A percentile compares a stretch with the other conserved stretches of the same genome.
phyloP scores from a whole-genome alignment of 2,329 filamentous ascomycete genomes.

The Blastomyces silverae region DNA sequence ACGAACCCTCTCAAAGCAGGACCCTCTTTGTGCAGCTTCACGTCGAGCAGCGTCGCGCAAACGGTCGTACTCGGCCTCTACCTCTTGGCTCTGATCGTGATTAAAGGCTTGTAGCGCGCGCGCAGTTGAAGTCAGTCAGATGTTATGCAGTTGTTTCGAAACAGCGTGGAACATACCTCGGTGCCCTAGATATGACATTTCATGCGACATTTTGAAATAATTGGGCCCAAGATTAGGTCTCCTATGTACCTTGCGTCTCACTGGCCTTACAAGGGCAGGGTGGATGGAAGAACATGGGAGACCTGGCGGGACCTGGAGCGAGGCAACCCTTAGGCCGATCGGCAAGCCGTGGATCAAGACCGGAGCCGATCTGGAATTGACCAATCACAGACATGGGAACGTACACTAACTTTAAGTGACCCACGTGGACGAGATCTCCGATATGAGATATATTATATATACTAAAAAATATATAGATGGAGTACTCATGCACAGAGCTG shows the following conservation, averaged over 20 bases:
- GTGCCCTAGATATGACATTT: conserved; percentile 40
- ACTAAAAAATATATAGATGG: too few relatives aligned
- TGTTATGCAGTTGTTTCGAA: not conserved
- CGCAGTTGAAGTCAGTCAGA: conserved; percentile 4
- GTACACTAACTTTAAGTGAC: not conserved
- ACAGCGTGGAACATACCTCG: conserved; percentile 29
- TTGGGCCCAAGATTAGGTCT: not conserved
- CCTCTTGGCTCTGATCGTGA: conserved; percentile 58
- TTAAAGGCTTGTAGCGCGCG: conserved; percentile 59
- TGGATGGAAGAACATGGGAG: not conserved
- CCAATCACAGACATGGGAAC: not conserved
- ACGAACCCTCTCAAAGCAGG: conserved; percentile 65
- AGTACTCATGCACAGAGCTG: too few relatives aligned
- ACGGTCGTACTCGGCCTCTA: conserved; percentile 86
- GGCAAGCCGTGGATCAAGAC: not conserved
- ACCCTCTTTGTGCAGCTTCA: conserved; percentile 70
- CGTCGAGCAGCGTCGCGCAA: conserved; percentile 74
- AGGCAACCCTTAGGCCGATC: not conserved
- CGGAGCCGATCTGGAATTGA: not conserved
- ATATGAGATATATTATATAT: not conserved
- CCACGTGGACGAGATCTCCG: not conserved
- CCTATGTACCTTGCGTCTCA: not conserved
- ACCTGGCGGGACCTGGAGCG: not conserved
- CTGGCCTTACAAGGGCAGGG: not conserved
- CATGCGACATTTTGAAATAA: conserved; percentile 32